phyloP scores from a whole-genome alignment of 1,139 yeast species.

The Candida tropicalis region DNA sequence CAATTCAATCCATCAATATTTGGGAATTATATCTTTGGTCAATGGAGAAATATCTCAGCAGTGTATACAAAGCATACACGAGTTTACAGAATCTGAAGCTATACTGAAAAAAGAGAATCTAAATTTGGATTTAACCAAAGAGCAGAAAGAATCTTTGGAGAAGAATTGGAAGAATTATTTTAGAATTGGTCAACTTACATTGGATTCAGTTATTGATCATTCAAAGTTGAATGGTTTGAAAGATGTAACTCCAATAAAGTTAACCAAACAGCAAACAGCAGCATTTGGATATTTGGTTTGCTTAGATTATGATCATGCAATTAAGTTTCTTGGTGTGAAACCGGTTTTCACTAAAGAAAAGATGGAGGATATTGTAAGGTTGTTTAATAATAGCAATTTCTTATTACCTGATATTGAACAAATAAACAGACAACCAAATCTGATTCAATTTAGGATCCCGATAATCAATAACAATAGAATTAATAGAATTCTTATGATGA shows the following conservation, averaged over 20 bases:
- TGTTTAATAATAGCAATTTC: constrained; percentile 2
- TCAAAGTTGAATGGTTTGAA: constrained; percentile 1
- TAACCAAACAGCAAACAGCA: neutral
- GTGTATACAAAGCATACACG: constrained; percentile 5
- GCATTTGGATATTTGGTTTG: constrained; percentile 3
- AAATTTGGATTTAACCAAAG: too few relatives aligned
- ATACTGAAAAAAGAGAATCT: neutral
- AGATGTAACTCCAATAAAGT: neutral
- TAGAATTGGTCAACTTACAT: neutral
- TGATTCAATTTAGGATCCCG: constrained; percentile 6
- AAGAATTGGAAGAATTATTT: neutral
- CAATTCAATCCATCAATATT: constrained; percentile 10
- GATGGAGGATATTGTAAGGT: neutral
- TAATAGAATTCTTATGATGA: constrained; percentile 10
- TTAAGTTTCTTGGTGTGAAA: neutral
- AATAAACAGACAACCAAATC: neutral
- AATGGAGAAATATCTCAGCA: constrained; percentile 9
- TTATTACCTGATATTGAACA: constrained; percentile 8
- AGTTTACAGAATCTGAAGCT: neutral
- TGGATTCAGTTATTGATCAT: neutral
- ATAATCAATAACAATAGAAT: constrained; percentile 10
- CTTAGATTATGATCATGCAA: neutral
- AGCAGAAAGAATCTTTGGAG: neutral
- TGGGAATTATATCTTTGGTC: constrained; percentile 9
- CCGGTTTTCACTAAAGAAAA: neutral